Evolutionary conservation across 2,329 filamentous ascomycete species (phyloP), one percentile per base, ranked within the genome.

Genomic region (Epichloe uncinata): DNA sequence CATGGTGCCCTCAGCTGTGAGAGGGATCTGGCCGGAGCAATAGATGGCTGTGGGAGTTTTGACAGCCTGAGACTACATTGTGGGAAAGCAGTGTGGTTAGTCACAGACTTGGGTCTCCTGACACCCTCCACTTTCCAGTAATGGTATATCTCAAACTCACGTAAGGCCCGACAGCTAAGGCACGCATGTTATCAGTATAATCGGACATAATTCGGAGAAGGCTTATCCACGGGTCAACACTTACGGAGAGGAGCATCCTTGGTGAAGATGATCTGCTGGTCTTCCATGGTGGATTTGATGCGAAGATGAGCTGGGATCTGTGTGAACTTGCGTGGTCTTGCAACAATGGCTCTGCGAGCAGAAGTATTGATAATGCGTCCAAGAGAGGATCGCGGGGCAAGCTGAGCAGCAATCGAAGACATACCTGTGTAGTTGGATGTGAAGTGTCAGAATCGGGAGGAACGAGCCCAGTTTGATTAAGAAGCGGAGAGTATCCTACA

Each of bases 1-100:
- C 47, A 81, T 68, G 60, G 71, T 73, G 55, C 78, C 79, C 50
- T 74, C 66, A 51, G 73, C 67, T 54, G 77, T 78, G 55, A 75
- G 70, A 52, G 87, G 88, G 63, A 95, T 90, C 68, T 87, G 79
- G 50, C 80, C 80, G 12, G 80, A 83, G 71, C 77, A 80, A 71
- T 81, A 83, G 68, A 84, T 81, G 62, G 78, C 76, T 48, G 70
- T 72, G 20, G 78, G 72, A 53, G 80, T 83, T 70, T 81, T 82
- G 68, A 82, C 77, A 60, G 79, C 80, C 63, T 83, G 80, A 55
- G 79, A 81, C 78, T 82, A 57, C 52, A 47, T 40, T 53, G 37
- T 48, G 49, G 35, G 51, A 15, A 20, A 45, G 4, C 12, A 26
- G 4, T 20, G 9, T 15, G 30, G 38, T 50, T 43, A 50, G 47